A percentile compares a stretch with the other conserved stretches of the same genome.
Conservation (phyloP, 148 eudicot species). For the Oxyria digyna region DNA sequence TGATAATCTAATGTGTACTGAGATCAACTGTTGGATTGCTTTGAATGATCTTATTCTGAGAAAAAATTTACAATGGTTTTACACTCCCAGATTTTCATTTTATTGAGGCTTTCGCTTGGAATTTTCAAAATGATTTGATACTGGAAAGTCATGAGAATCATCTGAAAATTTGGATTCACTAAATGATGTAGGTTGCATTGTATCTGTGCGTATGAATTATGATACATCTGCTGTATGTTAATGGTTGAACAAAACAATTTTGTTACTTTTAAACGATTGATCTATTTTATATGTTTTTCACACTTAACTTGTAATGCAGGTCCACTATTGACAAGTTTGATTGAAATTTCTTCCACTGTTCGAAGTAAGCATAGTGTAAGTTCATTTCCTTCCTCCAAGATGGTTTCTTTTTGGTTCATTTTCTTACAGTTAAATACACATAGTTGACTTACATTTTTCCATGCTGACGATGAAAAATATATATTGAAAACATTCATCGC, state of each 20-base stretch:
- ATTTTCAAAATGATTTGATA: too few relatives aligned
- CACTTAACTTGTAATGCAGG: background rate
- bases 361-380: background rate
- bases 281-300: background rate
- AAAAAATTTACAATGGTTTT: background rate
- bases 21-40: too few relatives aligned
- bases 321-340: background rate
- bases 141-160: background rate
- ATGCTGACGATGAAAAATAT: background rate
- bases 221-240: background rate
- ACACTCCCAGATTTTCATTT: background rate
- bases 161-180: background rate
- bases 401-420: background rate
- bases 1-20: background rate
- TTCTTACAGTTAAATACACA: background rate
- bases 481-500: background rate
- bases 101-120: too few relatives aligned
- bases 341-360: background rate
- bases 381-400: background rate
- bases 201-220: background rate
- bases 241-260: background rate
- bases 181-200: background rate
- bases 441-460: background rate
- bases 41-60: background rate
- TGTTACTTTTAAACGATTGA: background rate